Evolutionary conservation across 164 flowering plant genomes (phyloP).

Genomic region (Nymphaea colorata): DNA sequence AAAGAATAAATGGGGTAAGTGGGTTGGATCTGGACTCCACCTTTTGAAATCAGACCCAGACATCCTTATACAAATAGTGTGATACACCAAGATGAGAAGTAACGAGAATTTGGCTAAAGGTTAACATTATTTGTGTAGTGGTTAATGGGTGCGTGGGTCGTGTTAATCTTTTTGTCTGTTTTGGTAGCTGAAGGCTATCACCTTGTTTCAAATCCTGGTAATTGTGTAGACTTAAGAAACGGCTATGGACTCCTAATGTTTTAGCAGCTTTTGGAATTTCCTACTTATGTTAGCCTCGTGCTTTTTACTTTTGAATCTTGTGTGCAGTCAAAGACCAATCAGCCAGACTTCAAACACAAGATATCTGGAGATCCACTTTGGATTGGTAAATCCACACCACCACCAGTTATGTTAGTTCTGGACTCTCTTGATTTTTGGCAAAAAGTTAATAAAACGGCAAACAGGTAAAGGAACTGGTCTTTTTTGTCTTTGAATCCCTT

Average conservation of each 20-base stretch:
- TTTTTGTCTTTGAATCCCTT: too few relatives aligned
- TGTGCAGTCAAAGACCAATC: neutral
- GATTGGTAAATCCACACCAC: constrained; percentile 13
- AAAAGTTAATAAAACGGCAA: neutral
- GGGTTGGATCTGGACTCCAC: too few relatives aligned
- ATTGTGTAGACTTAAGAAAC: neutral
- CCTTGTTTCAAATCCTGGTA: neutral
- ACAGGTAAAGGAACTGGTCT: neutral
- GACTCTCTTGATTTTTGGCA: neutral
- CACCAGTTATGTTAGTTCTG: constrained; percentile 1
- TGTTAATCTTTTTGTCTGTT: too few relatives aligned
- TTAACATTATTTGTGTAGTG: too few relatives aligned
- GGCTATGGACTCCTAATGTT: neutral
- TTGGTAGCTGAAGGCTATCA: too few relatives aligned
- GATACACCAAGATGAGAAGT: too few relatives aligned
- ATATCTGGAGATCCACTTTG: constrained; percentile 6
- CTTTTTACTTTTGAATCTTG: neutral
- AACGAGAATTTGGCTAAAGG: too few relatives aligned
- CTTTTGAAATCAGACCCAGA: too few relatives aligned
- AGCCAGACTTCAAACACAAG: constrained; percentile 18
- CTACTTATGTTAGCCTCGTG: too few relatives aligned
- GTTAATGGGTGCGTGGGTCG: too few relatives aligned
- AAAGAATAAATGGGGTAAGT: too few relatives aligned
- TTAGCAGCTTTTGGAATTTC: neutral
- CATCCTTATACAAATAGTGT: too few relatives aligned